A percentile compares a stretch with the other conserved stretches of the same genome.
These are phyloP conservation scores for Alternaria sp. DNA, from an alignment of 2,329 filamentous ascomycete genomes.

Conservation along the genomic window DNA sequence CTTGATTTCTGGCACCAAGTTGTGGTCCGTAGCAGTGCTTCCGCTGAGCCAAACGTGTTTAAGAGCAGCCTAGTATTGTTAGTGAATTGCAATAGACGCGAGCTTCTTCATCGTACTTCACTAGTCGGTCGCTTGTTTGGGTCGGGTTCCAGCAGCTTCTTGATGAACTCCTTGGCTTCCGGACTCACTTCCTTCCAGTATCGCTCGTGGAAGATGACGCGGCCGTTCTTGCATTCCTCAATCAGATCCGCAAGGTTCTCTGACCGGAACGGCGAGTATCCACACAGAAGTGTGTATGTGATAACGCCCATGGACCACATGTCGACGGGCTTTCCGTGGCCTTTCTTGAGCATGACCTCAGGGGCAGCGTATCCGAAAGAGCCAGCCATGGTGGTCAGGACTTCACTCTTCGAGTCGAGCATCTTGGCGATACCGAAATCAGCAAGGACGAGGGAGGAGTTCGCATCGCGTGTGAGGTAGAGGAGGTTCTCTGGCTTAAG, in stretches of 20 bases:
- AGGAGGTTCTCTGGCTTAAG: constrained; percentile 98
- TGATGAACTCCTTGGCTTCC: constrained; percentile 95
- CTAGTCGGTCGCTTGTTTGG: constrained; percentile 81
- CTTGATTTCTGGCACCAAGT: constrained; percentile 96
- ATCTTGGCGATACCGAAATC: constrained; percentile 99
- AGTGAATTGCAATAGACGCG: constrained; percentile 10
- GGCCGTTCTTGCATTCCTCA: constrained; percentile 85
- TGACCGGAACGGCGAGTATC: constrained; percentile 96
- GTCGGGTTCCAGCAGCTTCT: constrained; percentile 78
- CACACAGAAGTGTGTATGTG: constrained; percentile 96
- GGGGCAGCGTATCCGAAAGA: constrained; percentile 98
- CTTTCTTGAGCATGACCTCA: constrained; percentile 97
- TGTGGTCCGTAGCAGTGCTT: constrained; percentile 91
- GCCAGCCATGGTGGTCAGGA: constrained; percentile 97
- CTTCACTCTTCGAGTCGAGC: constrained; percentile 87
- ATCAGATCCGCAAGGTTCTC: constrained; percentile 94
- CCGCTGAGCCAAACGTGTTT: constrained; percentile 90
- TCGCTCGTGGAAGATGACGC: constrained; percentile 93
- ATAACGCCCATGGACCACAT: constrained; percentile 99
- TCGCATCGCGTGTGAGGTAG: constrained; percentile 79
- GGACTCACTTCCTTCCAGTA: constrained; percentile 98
- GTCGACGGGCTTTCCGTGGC: constrained; percentile 97
- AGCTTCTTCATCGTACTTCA: constrained; percentile 62
- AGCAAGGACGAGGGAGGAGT: constrained; percentile 90
- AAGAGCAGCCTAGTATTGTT: constrained; percentile 70